Evolutionary conservation across 129 eudicot species (phyloP).

Genomic region (Saposhnikovia divaricata): DNA sequence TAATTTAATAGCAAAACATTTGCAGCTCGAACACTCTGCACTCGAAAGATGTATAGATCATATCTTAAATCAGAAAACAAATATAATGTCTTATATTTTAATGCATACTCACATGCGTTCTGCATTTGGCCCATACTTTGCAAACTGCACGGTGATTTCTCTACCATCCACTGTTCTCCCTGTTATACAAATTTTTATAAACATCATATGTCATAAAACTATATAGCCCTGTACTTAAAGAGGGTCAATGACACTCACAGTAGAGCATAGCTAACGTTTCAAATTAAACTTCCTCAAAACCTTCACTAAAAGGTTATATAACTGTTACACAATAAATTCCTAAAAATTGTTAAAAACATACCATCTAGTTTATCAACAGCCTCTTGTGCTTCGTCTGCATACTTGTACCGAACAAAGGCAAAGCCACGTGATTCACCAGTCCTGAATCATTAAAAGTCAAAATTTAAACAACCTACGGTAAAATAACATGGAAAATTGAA

Average conservation of each 20-base stretch:
- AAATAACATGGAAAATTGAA: background rate
- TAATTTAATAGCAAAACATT: too few species aligned
- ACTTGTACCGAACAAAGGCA: slow-evolving; percentile 76
- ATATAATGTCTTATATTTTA: background rate
- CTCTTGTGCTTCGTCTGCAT: slow-evolving; percentile 61
- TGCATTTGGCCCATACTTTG: slow-evolving; percentile 95
- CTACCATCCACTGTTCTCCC: slow-evolving; percentile 91
- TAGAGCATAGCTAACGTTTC: background rate
- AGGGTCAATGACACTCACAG: background rate
- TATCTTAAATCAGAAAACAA: background rate
- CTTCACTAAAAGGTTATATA: background rate
- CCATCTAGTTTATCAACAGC: slow-evolving; percentile 76
- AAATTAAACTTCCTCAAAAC: background rate
- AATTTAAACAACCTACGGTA: background rate
- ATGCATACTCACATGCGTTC: slow-evolving; percentile 66
- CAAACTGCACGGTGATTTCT: slow-evolving; percentile 95
- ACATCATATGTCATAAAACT: background rate
- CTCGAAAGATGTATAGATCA: too few species aligned
- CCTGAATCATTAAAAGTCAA: slow-evolving; percentile 20
- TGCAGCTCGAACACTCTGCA: background rate
- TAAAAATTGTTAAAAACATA: slow-evolving; percentile 2
- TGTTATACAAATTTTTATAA: slow-evolving; percentile 6
- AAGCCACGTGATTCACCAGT: slow-evolving; percentile 75
- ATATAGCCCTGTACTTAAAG: background rate
- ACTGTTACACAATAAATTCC: background rate